Percentiles rank a stretch among this genome's conserved stretches.
phyloP scores from a whole-genome alignment of 2,329 filamentous ascomycete species.

The Colletotrichum shisoi region DNA sequence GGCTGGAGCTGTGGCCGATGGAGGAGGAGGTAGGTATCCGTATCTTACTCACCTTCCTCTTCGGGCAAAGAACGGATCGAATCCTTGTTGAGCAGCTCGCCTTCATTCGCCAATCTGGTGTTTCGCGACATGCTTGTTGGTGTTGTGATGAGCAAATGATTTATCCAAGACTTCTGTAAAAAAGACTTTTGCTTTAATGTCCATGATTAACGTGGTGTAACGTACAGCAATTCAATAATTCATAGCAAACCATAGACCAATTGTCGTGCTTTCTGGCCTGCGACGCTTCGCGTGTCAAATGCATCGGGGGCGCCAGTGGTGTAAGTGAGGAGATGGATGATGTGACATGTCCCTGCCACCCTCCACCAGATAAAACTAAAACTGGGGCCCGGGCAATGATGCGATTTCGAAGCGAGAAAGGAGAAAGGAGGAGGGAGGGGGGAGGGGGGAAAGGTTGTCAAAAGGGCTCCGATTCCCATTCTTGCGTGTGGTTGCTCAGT shows the following conservation, averaged over 20 bases:
- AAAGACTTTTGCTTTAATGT: not conserved
- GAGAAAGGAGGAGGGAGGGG: slow-evolving; percentile 1
- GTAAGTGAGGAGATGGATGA: slow-evolving; percentile 36
- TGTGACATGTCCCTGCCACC: slow-evolving; percentile 29
- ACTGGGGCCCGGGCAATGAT: slow-evolving; percentile 17
- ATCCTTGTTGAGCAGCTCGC: not conserved
- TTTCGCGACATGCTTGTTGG: slow-evolving; percentile 1
- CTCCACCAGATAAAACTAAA: slow-evolving; percentile 9
- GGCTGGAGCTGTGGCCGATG: slow-evolving; percentile 12
- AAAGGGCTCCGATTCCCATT: not conserved
- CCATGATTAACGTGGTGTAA: not conserved
- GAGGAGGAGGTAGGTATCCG: not conserved
- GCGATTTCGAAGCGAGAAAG: slow-evolving; percentile 26
- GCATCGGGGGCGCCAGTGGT: slow-evolving; percentile 3
- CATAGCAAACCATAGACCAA: not conserved
- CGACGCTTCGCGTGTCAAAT: slow-evolving; percentile 26
- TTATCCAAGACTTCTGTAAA: not conserved
- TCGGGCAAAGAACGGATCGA: slow-evolving; percentile 1
- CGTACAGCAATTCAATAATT: not conserved
- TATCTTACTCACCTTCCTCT: slow-evolving; percentile 19
- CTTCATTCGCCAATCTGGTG: not conserved
- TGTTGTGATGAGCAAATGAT: not conserved
- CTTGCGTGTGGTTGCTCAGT: not conserved
- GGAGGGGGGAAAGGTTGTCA: not conserved
- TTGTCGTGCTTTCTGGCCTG: slow-evolving; percentile 10